Percentiles rank a stretch among this genome's conserved stretches.
Conservation (phyloP, 345 rosid genomes). For the Lepidium aucheri region DNA sequence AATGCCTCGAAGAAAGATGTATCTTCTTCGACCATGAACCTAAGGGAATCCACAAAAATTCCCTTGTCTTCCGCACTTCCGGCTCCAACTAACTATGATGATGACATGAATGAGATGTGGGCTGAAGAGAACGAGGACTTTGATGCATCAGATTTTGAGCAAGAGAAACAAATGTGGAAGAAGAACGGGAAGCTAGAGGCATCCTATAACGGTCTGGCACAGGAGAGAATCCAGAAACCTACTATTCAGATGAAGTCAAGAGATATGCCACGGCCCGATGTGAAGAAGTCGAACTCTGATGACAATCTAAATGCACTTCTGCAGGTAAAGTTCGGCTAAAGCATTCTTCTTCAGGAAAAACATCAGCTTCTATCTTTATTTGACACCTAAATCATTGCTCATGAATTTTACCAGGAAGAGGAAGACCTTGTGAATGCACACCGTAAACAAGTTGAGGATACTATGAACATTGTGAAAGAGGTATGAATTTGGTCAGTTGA, state of each 20-base stretch:
- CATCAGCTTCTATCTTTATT: neutral
- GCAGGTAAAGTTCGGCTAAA: constrained; percentile 38
- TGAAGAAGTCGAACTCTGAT: constrained; percentile 52
- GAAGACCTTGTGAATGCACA: constrained; percentile 97
- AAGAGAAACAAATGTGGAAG: constrained; percentile 61
- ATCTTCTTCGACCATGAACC: constrained; percentile 55
- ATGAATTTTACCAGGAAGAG: constrained; percentile 58
- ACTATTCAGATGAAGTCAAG: constrained; percentile 35
- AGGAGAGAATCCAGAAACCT: constrained; percentile 53
- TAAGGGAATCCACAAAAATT: constrained; percentile 62
- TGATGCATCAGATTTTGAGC: constrained; percentile 68
- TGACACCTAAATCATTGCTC: constrained; percentile 9
- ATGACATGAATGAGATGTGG: constrained; percentile 70
- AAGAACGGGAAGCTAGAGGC: constrained; percentile 58
- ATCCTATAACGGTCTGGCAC: constrained; percentile 31
- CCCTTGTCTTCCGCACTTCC: constrained; percentile 64
- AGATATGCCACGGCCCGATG: constrained; percentile 40
- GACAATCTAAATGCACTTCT: constrained; percentile 71
- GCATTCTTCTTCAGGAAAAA: neutral
- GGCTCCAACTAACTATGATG: constrained; percentile 49
- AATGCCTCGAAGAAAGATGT: constrained; percentile 75
- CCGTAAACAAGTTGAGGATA: constrained; percentile 86
- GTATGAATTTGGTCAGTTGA: constrained; percentile 28
- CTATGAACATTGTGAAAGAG: constrained; percentile 95
- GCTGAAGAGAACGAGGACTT: constrained; percentile 69